Evolutionary conservation across 106 monocot species (phyloP), one percentile per base, ranked within the genome.

Genomic region (Acorus calamus): DNA sequence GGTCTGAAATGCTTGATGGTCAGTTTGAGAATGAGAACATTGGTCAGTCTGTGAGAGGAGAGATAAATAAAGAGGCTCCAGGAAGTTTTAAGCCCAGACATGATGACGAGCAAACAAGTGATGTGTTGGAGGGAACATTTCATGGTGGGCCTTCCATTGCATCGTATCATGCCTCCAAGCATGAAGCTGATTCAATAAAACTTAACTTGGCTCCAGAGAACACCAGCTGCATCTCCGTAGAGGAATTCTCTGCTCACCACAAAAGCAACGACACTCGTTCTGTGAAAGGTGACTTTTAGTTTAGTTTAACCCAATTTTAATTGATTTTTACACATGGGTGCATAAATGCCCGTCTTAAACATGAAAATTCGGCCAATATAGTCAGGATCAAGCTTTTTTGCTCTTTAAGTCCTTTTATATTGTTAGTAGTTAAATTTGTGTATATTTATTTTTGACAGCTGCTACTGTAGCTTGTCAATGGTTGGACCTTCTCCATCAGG

Each of bases 381-480:
- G 28, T 28, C 28, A 28, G 1, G 28, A 28, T 28, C 28, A 28
- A 28, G 28, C 28, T 28, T 0, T 28, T 28, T 28, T 28, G 28
- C 0, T 28, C 49, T 28, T 28, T 28, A 28, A 28, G 28, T 28
- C 28, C 28, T 28, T 28, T 28, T 28, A 28, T 28, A 28, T 28
- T 28, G 1, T 28, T 1, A 28, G 47, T 10, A 7, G 9, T 44
- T 13, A 49, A 49, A 2, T 9, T 49, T 51, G 2, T 44, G 49
- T 65, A 59, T 50, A 51, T 46, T 57, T 60, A 52, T 7, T 55
- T 52, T 65, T 60, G 66, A 7, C 70, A 96, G 94, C 82, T 76
- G 89, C 94, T 47, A 70, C 62, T 71, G 81, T 89, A 43, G 94
- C 94, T 59, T 82, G 71, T 72, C 86, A 87, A 57, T 94, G 90